Evolutionary conservation across 805 yeast species (phyloP), one percentile per base, ranked within the genome.

Genomic region (Wickerhamomyces rabaulensis): DNA sequence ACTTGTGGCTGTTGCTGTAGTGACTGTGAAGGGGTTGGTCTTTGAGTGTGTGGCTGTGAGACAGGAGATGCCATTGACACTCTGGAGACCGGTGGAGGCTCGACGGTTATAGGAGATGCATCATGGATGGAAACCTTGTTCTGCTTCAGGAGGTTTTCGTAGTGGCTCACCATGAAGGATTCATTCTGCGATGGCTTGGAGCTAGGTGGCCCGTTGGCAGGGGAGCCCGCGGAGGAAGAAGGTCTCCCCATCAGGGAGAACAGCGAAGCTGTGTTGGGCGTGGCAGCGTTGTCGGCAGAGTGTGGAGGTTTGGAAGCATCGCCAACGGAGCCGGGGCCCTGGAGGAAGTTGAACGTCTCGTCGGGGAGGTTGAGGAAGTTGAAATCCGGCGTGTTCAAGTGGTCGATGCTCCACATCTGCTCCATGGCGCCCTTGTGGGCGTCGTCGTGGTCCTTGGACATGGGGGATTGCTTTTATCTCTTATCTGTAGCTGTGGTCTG

Each of bases 131-230:
- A 46, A 3, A 57, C 57, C 41, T 52, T 53, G 46, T 43, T 56
- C 53, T 57, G 60, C 33, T 53, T 57, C 23, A 57, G 21, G n/a
- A 57, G 27, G 39, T 49, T 54, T 37, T 57, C 58, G 39, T 57
- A 57, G 41, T 57, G 62, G 40, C 51, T 55, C 13, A 51, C 47
- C n/a, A 57, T 39, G 41, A 47, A 55, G 40, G 53, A 49, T 5
- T 29, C 38, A 13, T 36, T 17, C 12, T 33, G 39, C 4, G 13
- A 13, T 2, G 27, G 29, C 21, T n/a, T n/a, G 17, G 21, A 35
- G 4, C 4, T 13, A 3, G 37, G 16, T 9, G 12, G 9, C 12
- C n/a, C 25, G 3, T 39, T 12, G 9, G 20, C 19, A 16, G 41
- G 29, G 38, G 37, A 17, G 19, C 9, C 5, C 5, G n/a, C 23